phyloP scores from a whole-genome alignment of 106 monocot species.

The Dendrobium chrysotoxum region DNA sequence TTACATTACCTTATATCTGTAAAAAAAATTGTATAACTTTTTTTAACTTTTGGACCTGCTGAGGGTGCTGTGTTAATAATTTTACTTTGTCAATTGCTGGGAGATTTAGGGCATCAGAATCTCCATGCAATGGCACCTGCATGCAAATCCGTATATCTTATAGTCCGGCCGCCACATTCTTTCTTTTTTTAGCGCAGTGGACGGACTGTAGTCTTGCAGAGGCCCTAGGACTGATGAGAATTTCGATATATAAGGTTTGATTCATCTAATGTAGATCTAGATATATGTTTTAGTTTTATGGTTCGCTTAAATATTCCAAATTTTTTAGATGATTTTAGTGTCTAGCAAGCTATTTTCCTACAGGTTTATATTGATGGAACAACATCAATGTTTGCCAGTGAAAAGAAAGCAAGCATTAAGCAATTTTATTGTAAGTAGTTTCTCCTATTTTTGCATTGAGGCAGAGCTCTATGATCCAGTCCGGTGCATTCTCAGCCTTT shows the following conservation, averaged over 20 bases:
- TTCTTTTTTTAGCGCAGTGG: slow-evolving; percentile 83
- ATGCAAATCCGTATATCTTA: slow-evolving; percentile 70
- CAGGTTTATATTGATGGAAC: slow-evolving; percentile 92
- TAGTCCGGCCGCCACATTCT: slow-evolving; percentile 54
- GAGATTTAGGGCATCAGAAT: slow-evolving; percentile 51
- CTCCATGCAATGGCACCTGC: slow-evolving; percentile 57
- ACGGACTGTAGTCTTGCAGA: slow-evolving; percentile 84
- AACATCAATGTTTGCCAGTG: slow-evolving; percentile 80
- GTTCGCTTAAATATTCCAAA: not conserved
- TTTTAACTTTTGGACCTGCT: too few species aligned
- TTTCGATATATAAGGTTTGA: slow-evolving; percentile 50
- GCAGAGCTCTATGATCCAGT: not conserved
- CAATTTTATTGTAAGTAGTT: slow-evolving; percentile 72
- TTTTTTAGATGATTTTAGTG: not conserved
- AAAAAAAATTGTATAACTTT: too few species aligned
- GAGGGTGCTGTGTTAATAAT: too few species aligned
- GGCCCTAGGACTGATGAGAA: slow-evolving; percentile 66
- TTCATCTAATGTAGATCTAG: not conserved
- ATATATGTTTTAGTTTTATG: not conserved
- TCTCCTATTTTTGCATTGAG: not conserved
- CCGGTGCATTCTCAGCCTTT: not conserved
- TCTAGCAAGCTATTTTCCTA: not conserved
- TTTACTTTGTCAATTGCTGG: too few species aligned
- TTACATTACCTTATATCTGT: too few species aligned
- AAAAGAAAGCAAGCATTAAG: slow-evolving; percentile 84